Evolutionary conservation across 768 basidiomycete species (phyloP).

Genomic region (Tephrocybe rancida): DNA sequence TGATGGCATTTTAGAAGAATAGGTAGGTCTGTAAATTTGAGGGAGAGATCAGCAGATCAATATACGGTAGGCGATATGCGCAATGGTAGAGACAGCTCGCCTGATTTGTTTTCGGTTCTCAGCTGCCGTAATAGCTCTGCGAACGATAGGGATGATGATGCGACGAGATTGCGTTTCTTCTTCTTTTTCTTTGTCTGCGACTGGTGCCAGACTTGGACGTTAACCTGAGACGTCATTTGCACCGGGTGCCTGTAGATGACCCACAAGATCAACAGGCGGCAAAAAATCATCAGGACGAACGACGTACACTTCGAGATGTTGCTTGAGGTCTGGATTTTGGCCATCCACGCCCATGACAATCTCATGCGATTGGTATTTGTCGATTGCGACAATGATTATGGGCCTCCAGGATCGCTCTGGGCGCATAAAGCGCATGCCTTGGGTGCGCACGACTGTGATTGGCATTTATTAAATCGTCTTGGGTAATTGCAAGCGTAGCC

Average conservation of each 20-base stretch:
- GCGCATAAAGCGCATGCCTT: conserved; percentile 52
- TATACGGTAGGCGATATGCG: neutral
- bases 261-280: no score
- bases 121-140: conserved; percentile 56
- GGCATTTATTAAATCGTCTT: neutral
- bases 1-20: no score
- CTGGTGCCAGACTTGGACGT: conserved; percentile 59
- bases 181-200: conserved; percentile 65
- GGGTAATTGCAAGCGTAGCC: neutral
- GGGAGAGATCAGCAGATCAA: no score
- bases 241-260: conserved; percentile 40
- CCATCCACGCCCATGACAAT: conserved; percentile 68
- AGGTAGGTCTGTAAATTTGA: no score
- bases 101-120: conserved; percentile 33
- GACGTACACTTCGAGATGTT: conserved; percentile 56
- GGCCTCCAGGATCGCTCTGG: conserved; percentile 70
- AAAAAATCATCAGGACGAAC: no score
- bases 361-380: conserved; percentile 55
- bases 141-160: conserved; percentile 49
- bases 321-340: conserved; percentile 67
- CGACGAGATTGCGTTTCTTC: conserved; percentile 59
- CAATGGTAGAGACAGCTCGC: conserved; percentile 32
- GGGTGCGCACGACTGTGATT: conserved; percentile 39
- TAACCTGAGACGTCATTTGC: conserved; percentile 40
- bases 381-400: conserved; percentile 59